Evolutionary conservation across 371 early-diverging fungal species (phyloP), one percentile per base, ranked within the genome.

Genomic region (Mucor circinelloides): DNA sequence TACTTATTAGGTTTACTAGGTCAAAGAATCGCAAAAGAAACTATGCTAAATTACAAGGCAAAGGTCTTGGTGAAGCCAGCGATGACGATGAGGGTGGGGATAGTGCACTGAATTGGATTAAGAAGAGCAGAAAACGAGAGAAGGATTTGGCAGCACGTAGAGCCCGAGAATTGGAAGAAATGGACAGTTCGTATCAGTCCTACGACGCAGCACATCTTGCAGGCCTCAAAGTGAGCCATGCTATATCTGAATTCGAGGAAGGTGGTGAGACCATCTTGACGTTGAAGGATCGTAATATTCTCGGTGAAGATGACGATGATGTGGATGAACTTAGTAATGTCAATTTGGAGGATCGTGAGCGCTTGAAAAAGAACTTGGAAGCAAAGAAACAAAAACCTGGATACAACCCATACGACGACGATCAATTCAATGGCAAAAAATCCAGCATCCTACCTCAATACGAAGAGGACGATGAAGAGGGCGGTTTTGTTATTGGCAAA

Each of bases 231-330:
- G 95, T 97, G 2, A 91, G 84, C 0, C 96, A 97, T 72, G 86
- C 83, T 46, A 30, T 94, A 38, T 70, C 84, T 1, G 91, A 93
- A 28, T 88, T 97, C 46, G 78, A 76, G 5, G 91, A 89, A 67
- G 91, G 89, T 13, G 84, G 81, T 2, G 97, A 97, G 64, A 85
- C 88, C 1, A 92, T 97, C 56, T 78, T 98, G 64, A 94, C 95
- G 0, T 74, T 98, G 19, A 94, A 94, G 69, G 98, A 98, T 76
- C 81, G 85, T 17, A 85, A 84, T 0, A 91, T 95, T 62, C 72
- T 88, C 34, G 94, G 90, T 36, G 86, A 90, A 62, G 85, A 75
- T 28, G 81, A 81, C n/a, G 90, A 89, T 28, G 89, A 87, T 10
- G 90, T 82, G 0, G 95, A 94, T 68, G 90, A 94, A 68, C 75